Conservation (phyloP, 1,284 basidiomycete species). For the Farysia itapuensis region DNA sequence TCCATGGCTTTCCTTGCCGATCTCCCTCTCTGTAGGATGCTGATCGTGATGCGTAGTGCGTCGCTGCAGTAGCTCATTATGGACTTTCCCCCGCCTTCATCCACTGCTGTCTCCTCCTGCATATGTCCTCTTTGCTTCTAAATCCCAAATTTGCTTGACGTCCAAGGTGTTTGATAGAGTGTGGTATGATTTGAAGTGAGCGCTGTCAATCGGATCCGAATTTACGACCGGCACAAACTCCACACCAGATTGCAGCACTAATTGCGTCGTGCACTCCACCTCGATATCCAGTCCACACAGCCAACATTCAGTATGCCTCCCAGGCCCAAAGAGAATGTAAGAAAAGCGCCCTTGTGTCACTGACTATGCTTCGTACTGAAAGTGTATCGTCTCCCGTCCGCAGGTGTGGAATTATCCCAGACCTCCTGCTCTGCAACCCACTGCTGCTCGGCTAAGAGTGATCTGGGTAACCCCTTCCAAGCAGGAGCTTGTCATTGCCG, state of each 20-base stretch:
- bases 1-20: neutral
- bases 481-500: slow-evolving; percentile 48
- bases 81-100: too few species aligned
- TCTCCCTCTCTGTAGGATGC: slow-evolving; percentile 1
- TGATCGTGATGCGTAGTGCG: neutral
- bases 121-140: too few species aligned
- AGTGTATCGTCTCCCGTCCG: neutral
- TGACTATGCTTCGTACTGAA: neutral
- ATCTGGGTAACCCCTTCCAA: slow-evolving; percentile 44
- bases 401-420: slow-evolving; percentile 56
- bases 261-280: too few species aligned
- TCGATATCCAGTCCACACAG: too few species aligned
- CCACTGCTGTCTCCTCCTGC: too few species aligned
- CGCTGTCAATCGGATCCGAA: too few species aligned
- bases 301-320: slow-evolving; percentile 20
- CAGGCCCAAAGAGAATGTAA: slow-evolving; percentile 39
- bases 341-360: neutral
- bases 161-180: too few species aligned
- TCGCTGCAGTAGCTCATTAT: too few species aligned
- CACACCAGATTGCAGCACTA: too few species aligned
- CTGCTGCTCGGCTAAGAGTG: slow-evolving; percentile 42
- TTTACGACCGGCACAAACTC: too few species aligned
- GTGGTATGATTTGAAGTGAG: too few species aligned
- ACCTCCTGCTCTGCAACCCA: slow-evolving; percentile 48
- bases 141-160: too few species aligned